Conservation (phyloP, 768 basidiomycete species). For the Suillus occidentalis region DNA sequence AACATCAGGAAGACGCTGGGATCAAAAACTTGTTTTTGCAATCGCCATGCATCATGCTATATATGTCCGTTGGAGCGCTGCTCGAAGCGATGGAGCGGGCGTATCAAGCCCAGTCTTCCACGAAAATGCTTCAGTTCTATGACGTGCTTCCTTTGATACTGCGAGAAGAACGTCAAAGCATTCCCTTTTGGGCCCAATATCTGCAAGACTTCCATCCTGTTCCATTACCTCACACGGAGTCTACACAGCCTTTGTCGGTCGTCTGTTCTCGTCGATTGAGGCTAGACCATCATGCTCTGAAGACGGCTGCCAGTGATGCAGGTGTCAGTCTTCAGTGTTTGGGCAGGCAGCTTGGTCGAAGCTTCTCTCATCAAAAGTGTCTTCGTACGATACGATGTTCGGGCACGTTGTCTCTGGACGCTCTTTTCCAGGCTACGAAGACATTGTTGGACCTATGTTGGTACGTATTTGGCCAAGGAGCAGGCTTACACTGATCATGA, state of each 20-base stretch:
- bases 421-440: slow-evolving; percentile 39
- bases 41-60: slow-evolving; percentile 48
- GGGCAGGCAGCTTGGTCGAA: slow-evolving; percentile 33
- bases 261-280: slow-evolving; percentile 14
- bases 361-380: slow-evolving; percentile 20
- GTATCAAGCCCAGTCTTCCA: slow-evolving; percentile 26
- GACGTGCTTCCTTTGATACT: slow-evolving; percentile 38
- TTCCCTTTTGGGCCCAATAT: slow-evolving; percentile 37
- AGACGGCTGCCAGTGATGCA: slow-evolving; percentile 11
- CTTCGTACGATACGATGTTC: slow-evolving; percentile 41
- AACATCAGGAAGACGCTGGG: neutral
- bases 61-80: slow-evolving; percentile 43
- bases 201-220: slow-evolving; percentile 25
- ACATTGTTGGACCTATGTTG: slow-evolving; percentile 47
- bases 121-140: slow-evolving; percentile 33
- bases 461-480: slow-evolving; percentile 29
- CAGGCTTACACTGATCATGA: neutral
- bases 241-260: slow-evolving; percentile 15
- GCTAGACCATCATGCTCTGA: slow-evolving; percentile 15
- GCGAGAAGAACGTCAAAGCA: slow-evolving; percentile 38
- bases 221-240: slow-evolving; percentile 16
- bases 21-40: slow-evolving; percentile 29
- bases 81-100: slow-evolving; percentile 31
- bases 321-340: slow-evolving; percentile 38
- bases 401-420: slow-evolving; percentile 49